Evolutionary conservation across 2,329 filamentous ascomycete species (phyloP), one percentile per base, ranked within the genome.

Genomic region (Beauveria scarabaeidicola): DNA sequence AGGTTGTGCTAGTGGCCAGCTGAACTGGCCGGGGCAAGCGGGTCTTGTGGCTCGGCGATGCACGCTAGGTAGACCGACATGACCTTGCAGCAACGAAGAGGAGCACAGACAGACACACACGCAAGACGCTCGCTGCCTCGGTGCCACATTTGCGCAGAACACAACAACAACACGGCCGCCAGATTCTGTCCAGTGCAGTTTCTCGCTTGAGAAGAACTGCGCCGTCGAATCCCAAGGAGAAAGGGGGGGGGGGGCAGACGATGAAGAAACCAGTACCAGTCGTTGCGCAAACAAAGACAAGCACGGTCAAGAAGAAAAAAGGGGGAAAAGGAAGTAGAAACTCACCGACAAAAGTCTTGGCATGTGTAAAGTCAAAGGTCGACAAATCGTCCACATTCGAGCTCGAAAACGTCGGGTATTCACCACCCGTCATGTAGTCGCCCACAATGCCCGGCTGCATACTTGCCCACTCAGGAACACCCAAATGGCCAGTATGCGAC

Each of bases 381-480:
- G 70, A 69, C 65, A 78, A 78, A 62, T 81, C 79, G 53, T 84
- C 81, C 70, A 82, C 77, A 66, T 70, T 72, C 63, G 72, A 68
- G 27, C 69, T 72, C 55, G 82, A 75, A 68, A 84, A 73, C 36
- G 69, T 83, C 52, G 80, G 73, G 67, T 89, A 83, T 60, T 82
- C 80, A 59, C 74, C 70, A 57, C 75, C 82, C 44, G 79, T 74
- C 64, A 81, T 76, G 69, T 80, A 81, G 68, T 78, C 76, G 61
- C 81, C 76, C 54, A 89, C 82, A 63, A 90, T 88, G 67, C 78
- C 75, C 32, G 86, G 86, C 64, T 81, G 83, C 59, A 88, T 76
- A 54, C 80, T 82, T 40, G 88, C 74, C 83, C 85, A 89, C 61
- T 85, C 82, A 50, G 84, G 77, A 66, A 77, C 76, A 62, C 81